A percentile compares a stretch with the other conserved stretches of the same genome.
Conservation (phyloP, 768 basidiomycete genomes). For the Calocybe gangraenosa region DNA sequence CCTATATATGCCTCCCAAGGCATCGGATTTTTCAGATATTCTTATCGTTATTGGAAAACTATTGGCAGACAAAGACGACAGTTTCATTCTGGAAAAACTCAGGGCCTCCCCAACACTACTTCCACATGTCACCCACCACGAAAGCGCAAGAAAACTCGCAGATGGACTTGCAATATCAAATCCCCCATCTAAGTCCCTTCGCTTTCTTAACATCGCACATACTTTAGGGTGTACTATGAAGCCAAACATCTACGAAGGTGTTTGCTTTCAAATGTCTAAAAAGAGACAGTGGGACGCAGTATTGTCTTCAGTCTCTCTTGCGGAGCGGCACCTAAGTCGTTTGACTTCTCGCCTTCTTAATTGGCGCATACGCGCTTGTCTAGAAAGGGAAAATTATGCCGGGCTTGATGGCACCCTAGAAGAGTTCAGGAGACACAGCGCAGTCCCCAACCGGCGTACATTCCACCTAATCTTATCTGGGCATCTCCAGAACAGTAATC, state of each 20-base stretch:
- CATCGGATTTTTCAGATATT: slow-evolving; percentile 8
- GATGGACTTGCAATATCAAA: slow-evolving; percentile 27
- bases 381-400: slow-evolving; percentile 49
- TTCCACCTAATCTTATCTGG: slow-evolving; percentile 67
- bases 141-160: slow-evolving; percentile 27
- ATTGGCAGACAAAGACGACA: slow-evolving; percentile 1
- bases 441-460: slow-evolving; percentile 55
- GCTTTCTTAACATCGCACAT: slow-evolving; percentile 44
- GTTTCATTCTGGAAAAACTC: slow-evolving; percentile 11
- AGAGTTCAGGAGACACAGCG: slow-evolving; percentile 42
- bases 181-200: slow-evolving; percentile 36
- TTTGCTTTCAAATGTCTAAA: slow-evolving; percentile 45
- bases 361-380: slow-evolving; percentile 61
- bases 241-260: slow-evolving; percentile 54
- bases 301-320: slow-evolving; percentile 43
- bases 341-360: slow-evolving; percentile 59
- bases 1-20: not conserved
- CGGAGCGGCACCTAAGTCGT: slow-evolving; percentile 42
- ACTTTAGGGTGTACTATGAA: slow-evolving; percentile 45
- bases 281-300: slow-evolving; percentile 48
- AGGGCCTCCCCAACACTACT: slow-evolving; percentile 17
- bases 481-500: slow-evolving; percentile 64
- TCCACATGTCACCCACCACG: slow-evolving; percentile 27
- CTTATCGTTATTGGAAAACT: slow-evolving; percentile 6
- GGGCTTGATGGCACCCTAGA: slow-evolving; percentile 40